phyloP scores from a whole-genome alignment of 2,329 filamentous ascomycete species.

The Fusarium sp. region DNA sequence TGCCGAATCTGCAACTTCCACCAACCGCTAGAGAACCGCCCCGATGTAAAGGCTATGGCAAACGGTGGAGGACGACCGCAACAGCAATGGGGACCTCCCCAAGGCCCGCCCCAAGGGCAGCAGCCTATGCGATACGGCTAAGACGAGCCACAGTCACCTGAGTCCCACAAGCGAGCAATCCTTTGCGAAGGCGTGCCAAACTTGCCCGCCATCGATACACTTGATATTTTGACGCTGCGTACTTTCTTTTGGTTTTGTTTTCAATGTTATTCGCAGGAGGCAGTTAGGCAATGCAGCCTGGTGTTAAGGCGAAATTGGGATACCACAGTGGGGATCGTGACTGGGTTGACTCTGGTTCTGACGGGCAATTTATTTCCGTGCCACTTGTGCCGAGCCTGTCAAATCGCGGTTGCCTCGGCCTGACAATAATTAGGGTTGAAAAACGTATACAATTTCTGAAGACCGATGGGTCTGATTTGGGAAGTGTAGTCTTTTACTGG shows the following conservation, averaged over 20 bases:
- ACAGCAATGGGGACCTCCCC: constrained; percentile 48
- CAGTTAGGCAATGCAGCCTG: constrained; percentile 24
- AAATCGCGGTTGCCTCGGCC: neutral
- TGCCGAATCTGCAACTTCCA: constrained; percentile 83
- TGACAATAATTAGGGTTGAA: neutral
- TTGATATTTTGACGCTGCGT: neutral
- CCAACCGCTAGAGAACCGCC: constrained; percentile 70
- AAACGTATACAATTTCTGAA: neutral
- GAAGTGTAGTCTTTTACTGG: neutral
- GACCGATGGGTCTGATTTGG: neutral
- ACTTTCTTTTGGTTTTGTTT: neutral
- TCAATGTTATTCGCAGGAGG: neutral
- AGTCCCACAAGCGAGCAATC: neutral
- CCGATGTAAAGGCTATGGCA: constrained; percentile 65
- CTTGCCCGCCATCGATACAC: neutral
- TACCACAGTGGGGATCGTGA: constrained; percentile 6
- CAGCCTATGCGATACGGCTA: constrained; percentile 48
- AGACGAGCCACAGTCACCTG: neutral
- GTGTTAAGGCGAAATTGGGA: constrained; percentile 36
- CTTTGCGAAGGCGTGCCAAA: neutral
- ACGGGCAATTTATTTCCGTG: neutral
- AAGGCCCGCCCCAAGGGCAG: constrained; percentile 47
- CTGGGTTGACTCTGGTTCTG: neutral
- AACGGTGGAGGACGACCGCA: constrained; percentile 54
- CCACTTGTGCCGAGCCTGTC: neutral